Base-by-base conservation (phyloP, 306 rosid genomes). In the Lotus japonicus region DNA sequence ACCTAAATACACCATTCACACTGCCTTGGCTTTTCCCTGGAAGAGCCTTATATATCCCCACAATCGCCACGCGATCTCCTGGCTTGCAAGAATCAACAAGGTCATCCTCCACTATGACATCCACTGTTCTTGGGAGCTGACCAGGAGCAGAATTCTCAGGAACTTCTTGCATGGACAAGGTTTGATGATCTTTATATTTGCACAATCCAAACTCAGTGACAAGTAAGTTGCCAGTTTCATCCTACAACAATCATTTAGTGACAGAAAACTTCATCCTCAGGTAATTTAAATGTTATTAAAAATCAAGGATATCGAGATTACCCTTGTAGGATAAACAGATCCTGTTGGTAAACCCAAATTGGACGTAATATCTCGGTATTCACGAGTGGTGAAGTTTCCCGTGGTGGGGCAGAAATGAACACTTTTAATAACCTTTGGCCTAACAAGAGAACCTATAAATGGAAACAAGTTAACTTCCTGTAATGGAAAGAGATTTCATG, bases 121-220 rank as follows among this genome's bases (percentile, higher is more conserved):
- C 99, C 81, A 94, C 95, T 1, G 99, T 90, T 75, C 99, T 76
- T 54, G 97, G 97, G 65, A 94, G 99, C 87, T 90, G 99, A 80
- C 99, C 99, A 64, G 99, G 99, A 4, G 99, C 97, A 51, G 99
- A 84, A 76, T 90, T 94, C 75, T 94, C 99, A 15, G 99, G 99
- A 71, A 94, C 96, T 85, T 94, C 99, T 84, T 94, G 99, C 87
- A 94, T 85, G 31, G 96, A 90, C 59, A 94, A 44, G 67, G 97
- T 88, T 80, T 94, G 99, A 51, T 94, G 99, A 79, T 94, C 99
- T 82, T 87, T 90, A 78, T 88, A 94, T 71, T 86, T 88, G 89
- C 99, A 94, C 82, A 94, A 15, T 57, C 99, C 99, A 61, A 75
- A 94, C 84, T 90, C 99, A 0, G 99, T 94, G 73, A 94, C 95